phyloP scores from a whole-genome alignment of 2,329 filamentous ascomycete genomes.

The Ophiocordyceps polyrhachis-furcata region DNA sequence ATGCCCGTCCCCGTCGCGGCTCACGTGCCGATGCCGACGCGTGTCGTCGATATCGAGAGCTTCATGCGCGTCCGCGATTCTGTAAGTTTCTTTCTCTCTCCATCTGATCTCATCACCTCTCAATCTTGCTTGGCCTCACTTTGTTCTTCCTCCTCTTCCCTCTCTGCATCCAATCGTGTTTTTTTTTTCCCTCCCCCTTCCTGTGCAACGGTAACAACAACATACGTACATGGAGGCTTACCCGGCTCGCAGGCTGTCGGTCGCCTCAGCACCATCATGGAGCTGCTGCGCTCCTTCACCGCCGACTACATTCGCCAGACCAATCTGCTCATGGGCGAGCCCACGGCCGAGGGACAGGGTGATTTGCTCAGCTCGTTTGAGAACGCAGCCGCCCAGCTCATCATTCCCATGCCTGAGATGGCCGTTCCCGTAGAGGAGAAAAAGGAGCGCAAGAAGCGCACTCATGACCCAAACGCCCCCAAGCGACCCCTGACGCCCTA shows the following conservation, averaged over 20 bases:
- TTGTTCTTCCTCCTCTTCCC: not conserved
- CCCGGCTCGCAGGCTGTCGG: conserved; percentile 28
- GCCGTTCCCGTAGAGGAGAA: conserved; percentile 42
- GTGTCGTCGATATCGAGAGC: conserved; percentile 48
- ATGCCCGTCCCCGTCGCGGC: conserved; percentile 5
- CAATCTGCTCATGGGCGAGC: conserved; percentile 59
- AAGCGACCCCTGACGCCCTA: conserved; percentile 89
- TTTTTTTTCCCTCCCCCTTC: too few relatives aligned
- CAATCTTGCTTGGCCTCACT: not conserved
- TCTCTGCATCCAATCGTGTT: too few relatives aligned
- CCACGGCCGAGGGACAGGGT: conserved; percentile 27
- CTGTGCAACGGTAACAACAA: too few relatives aligned
- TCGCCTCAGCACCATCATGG: conserved; percentile 60
- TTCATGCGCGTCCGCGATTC: conserved; percentile 67
- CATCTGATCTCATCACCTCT: conserved; percentile 1
- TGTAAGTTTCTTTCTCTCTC: conserved; percentile 37
- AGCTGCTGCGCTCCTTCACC: conserved; percentile 61
- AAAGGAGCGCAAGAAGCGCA: conserved; percentile 80
- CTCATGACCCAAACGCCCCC: conserved; percentile 79
- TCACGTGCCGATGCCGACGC: conserved; percentile 8
- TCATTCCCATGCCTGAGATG: conserved; percentile 19
- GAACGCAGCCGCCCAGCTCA: conserved; percentile 26
- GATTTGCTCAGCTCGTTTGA: conserved; percentile 33
- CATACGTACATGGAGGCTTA: not conserved
- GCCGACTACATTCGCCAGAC: conserved; percentile 78